These are phyloP conservation scores for Hemileccinum rubropunctum DNA, from an alignment of 768 basidiomycete species.

Conservation along the genomic window DNA sequence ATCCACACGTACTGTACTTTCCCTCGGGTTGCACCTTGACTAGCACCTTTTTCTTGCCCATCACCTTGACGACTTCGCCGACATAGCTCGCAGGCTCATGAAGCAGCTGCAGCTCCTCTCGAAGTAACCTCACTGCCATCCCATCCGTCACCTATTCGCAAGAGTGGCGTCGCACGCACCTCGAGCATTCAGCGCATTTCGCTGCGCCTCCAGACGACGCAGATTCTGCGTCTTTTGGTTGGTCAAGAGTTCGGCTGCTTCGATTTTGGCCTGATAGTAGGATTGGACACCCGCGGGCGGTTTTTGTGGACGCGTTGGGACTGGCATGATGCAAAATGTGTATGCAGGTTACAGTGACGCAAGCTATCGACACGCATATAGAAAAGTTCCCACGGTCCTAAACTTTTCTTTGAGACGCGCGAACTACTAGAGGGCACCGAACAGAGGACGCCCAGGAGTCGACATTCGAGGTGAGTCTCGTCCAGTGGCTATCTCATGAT, in stretches of 20 bases:
- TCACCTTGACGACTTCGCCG: conserved; percentile 96
- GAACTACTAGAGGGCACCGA: too few relatives aligned
- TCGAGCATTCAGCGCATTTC: conserved; percentile 95
- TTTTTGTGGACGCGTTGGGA: conserved; percentile 30
- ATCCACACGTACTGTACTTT: conserved; percentile 84
- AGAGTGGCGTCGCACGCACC: conserved; percentile 45
- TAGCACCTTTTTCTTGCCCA: conserved; percentile 98
- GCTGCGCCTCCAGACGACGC: conserved; percentile 90
- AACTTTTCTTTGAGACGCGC: too few relatives aligned
- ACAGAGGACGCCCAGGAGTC: too few relatives aligned
- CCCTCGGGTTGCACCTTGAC: conserved; percentile 99
- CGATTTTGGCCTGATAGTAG: conserved; percentile 96
- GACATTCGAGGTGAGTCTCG: too few relatives aligned
- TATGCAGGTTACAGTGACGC: conserved; percentile 4
- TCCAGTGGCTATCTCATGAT: too few relatives aligned
- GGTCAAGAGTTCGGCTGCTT: conserved; percentile 87
- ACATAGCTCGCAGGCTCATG: conserved; percentile 98
- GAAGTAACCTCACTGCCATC: conserved; percentile 70
- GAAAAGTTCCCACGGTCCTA: conserved; percentile 7
- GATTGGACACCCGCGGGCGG: conserved; percentile 73
- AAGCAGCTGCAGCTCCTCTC: conserved; percentile 89
- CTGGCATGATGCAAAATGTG: conserved; percentile 33
- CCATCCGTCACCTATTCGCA: background rate
- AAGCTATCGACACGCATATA: conserved; percentile 9
- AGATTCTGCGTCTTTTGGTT: conserved; percentile 97